Base-by-base conservation (phyloP, 202 grass and related monocot genomes). In the Zizania palustris region DNA sequence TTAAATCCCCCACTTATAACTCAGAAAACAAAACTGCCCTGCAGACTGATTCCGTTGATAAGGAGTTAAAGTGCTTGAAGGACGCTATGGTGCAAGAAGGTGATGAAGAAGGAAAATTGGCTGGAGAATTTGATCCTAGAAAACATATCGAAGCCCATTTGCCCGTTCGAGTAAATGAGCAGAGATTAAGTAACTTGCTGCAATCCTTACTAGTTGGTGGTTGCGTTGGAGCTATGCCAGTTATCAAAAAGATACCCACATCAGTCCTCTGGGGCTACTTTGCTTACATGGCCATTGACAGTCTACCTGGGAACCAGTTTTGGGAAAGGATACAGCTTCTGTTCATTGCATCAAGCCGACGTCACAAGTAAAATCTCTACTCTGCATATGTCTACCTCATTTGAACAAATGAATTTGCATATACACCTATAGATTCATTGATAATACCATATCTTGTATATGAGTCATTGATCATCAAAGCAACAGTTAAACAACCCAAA, bases 181-280 rank as follows among this genome's bases (percentile, higher is more conserved):
- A 97, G 48, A 93, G 94, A 78, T 36, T 97, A 35, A 92, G 88
- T 64, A 97, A 97, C 74, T 75, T 97, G 51, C 67, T 92, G 80
- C 94, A 97, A 70, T 86, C 94, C 15, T 60, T 97, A 18, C 42
- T 97, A 14, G 89, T 97, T 58, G 89, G 91, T 73, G 77, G 55
- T 14, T 97, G 94, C 74, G 54, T 97, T 63, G 91, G 84, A 65
- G 91, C 89, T 19, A 97, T 92, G 91, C 94, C 94, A 11, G 70
- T 92, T 33, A 92, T 97, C 80, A 93, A 71, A 74, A 85, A 72
- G 82, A 87, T 97, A 85, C 94, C 94, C 0, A 92, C 88, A 63
- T 93, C 94, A 0, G 91, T 92, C 37, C 85, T 97, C 50, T 97
- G 94, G 94, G 94, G 94, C 40, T 97, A 97, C 78, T 97, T 97